Base-by-base conservation (phyloP, 352 stramenopile species). In the Discostella stelligera region DNA sequence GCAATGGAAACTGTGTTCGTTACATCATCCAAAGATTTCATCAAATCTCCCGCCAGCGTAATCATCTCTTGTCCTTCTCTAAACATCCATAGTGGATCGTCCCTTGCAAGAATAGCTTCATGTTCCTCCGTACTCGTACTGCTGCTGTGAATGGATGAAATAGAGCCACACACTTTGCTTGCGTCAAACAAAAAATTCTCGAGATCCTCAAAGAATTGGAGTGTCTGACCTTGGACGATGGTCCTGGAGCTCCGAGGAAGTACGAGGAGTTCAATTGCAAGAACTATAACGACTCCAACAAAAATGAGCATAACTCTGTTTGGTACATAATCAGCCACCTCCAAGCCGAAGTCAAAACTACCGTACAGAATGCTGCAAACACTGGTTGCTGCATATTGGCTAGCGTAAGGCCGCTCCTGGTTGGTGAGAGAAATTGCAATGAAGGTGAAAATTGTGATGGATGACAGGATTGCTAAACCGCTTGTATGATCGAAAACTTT, bases 301-400 rank as follows among this genome's bases (percentile, higher is more conserved):
- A 85, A 83, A 52, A 88, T 88, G 0, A 88, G 66, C 77, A 81
- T 74, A 50, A 88, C 77, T 39, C 81, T 58, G 16, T 62, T 66
- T n/a, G 78, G 78, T 27, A 88, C 71, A 53, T 85, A 88, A 21
- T 74, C 69, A 41, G 70, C n/a, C 53, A 88, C 62, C 54, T 59
- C 44, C n/a, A 81, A 62, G 11, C 66, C 21, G 37, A 71, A 82
- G 21, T 85, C 73, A 39, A 85, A 71, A 49, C 63, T 79, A 4
- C 81, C 81, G 52, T 82, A 88, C 1, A 85, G 54, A 25, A 60
- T 72, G 20, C 44, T 63, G 18, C 55, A 30, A 16, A 75, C 14
- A 52, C 56, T 61, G n/a, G 21, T 62, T 41, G 59, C 67, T 3
- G 62, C 46, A 52, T 60, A 65, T 25, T 66, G 54, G 71, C 69